Percentiles rank a stretch among this genome's conserved stretches.
These are phyloP conservation scores for Circinella umbellata DNA, from an alignment of 371 early-diverging fungal genomes.

Conservation along the genomic window DNA sequence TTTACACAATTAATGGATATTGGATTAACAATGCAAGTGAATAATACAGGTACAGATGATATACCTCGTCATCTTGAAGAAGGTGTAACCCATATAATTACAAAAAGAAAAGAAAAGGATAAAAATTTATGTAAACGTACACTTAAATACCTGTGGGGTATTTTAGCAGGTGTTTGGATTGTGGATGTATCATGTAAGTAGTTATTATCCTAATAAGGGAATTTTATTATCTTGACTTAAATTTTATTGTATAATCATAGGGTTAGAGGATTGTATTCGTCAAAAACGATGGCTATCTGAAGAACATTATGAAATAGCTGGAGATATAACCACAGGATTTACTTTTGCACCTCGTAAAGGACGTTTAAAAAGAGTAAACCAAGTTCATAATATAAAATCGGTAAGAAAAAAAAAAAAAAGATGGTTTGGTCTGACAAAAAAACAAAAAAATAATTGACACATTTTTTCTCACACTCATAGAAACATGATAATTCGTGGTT, in stretches of 20 bases:
- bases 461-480: neutral
- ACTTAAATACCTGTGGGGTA: constrained; percentile 41
- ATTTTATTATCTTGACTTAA: neutral
- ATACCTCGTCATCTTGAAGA: neutral
- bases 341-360: constrained; percentile 36
- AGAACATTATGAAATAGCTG: constrained; percentile 37
- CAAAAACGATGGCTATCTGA: constrained; percentile 37
- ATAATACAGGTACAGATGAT: neutral
- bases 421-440: neutral
- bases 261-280: constrained; percentile 37
- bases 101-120: constrained; percentile 30
- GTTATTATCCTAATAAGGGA: neutral
- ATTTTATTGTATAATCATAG: constrained; percentile 20
- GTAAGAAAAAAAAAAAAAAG: too few species aligned
- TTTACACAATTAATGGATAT: neutral
- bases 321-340: constrained; percentile 32
- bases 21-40: neutral
- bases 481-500: neutral
- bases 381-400: neutral
- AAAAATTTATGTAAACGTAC: constrained; percentile 32
- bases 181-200: constrained; percentile 39
- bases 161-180: constrained; percentile 47
- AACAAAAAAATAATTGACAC: too few species aligned
- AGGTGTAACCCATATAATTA: constrained; percentile 38
- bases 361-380: constrained; percentile 2